Evolutionary conservation across 2,329 filamentous ascomycete genomes (phyloP).

Genomic region (Colletotrichum paranaense): DNA sequence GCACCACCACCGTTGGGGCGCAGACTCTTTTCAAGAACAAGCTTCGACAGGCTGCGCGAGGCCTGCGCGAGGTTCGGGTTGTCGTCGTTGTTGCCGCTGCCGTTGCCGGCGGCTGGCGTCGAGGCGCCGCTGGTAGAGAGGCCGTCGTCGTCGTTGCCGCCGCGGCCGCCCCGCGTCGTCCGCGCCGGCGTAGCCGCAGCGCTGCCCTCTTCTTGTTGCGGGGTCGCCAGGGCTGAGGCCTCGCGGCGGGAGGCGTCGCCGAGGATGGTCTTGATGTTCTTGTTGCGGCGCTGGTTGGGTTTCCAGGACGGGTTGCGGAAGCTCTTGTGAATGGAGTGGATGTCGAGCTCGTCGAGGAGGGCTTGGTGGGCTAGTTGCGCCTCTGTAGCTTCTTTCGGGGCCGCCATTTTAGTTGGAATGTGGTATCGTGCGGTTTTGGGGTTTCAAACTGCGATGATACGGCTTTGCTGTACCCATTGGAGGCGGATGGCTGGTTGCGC

Average conservation of each 20-base stretch:
- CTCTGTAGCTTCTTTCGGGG: constrained; percentile 77
- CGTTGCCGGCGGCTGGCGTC: constrained; percentile 60
- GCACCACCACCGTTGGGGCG: constrained; percentile 48
- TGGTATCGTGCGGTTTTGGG: not conserved
- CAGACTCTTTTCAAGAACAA: constrained; percentile 87
- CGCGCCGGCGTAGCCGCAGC: constrained; percentile 74
- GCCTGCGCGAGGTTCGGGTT: constrained; percentile 87
- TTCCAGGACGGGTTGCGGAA: constrained; percentile 94
- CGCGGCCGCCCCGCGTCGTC: constrained; percentile 42
- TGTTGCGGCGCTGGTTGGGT: constrained; percentile 94
- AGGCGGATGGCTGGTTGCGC: not conserved
- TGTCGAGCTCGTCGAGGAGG: constrained; percentile 92
- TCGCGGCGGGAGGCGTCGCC: constrained; percentile 90
- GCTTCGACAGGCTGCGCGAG: constrained; percentile 84
- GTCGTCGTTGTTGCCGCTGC: constrained; percentile 46
- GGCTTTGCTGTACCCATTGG: not conserved
- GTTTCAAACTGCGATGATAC: not conserved
- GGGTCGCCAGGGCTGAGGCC: constrained; percentile 79
- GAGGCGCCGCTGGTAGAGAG: constrained; percentile 69
- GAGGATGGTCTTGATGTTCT: constrained; percentile 97
- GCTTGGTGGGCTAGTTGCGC: constrained; percentile 84
- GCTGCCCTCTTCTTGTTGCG: constrained; percentile 76
- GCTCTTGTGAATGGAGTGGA: constrained; percentile 84
- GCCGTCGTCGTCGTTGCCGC: constrained; percentile 53
- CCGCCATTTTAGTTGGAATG: constrained; percentile 68